These are phyloP conservation scores for Penicillium thymicola DNA, from an alignment of 2,329 filamentous ascomycete genomes.

Conservation along the genomic window DNA sequence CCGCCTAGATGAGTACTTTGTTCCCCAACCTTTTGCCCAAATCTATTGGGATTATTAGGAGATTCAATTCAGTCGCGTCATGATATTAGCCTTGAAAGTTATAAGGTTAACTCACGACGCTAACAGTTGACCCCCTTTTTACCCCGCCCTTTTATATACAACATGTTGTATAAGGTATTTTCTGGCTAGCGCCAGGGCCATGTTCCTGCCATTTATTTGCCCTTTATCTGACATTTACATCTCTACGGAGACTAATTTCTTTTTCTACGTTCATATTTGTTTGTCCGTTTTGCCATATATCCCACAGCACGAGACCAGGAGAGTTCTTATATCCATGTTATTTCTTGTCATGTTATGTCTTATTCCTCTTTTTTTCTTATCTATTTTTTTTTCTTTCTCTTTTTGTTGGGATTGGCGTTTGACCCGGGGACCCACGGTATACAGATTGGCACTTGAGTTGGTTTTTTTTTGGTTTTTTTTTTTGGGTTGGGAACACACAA, in stretches of 20 bases:
- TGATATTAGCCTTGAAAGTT: background rate
- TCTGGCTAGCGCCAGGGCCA: background rate
- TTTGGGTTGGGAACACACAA: constrained; percentile 6
- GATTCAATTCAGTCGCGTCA: background rate
- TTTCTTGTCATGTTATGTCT: constrained; percentile 2
- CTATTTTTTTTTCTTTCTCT: background rate
- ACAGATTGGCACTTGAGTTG: constrained; percentile 23
- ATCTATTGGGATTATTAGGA: background rate
- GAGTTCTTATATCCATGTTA: constrained; percentile 10
- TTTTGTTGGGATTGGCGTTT: constrained; percentile 14
- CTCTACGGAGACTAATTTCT: constrained; percentile 14
- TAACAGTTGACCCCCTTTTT: background rate
- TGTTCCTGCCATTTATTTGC: background rate
- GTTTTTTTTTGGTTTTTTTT: background rate
- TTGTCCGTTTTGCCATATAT: constrained; percentile 23
- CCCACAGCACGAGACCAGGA: constrained; percentile 23
- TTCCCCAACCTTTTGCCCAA: background rate
- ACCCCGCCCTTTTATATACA: background rate
- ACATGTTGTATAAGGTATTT: constrained; percentile 2
- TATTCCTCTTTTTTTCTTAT: background rate
- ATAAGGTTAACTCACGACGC: background rate
- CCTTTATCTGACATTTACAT: background rate
- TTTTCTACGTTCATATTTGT: constrained; percentile 11
- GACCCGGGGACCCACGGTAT: constrained; percentile 11
- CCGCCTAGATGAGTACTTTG: constrained; percentile 30